phyloP scores from a whole-genome alignment of 106 monocot species.

The Dioscorea dumetorum region DNA sequence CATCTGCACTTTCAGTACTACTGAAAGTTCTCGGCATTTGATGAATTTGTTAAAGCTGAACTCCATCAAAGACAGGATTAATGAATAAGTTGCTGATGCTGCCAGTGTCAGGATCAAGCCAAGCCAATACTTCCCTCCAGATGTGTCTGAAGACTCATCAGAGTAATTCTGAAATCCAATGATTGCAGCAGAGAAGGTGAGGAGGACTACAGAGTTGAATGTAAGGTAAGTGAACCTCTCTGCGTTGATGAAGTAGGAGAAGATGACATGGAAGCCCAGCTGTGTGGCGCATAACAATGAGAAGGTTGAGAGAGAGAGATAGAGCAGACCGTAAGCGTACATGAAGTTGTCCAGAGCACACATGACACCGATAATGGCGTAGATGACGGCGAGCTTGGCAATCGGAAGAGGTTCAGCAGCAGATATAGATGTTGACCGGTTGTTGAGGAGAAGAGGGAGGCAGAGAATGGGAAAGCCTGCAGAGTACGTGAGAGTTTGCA shows the following conservation, averaged over 20 bases:
- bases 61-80: not conserved
- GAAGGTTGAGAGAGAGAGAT: constrained; percentile 56
- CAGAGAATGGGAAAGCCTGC: constrained; percentile 3
- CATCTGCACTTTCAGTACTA: not conserved
- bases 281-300: constrained; percentile 46
- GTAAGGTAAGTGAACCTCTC: constrained; percentile 42
- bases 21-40: not conserved
- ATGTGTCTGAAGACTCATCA: not conserved
- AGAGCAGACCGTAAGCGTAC: constrained; percentile 60
- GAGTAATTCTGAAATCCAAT: constrained; percentile 15
- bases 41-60: not conserved
- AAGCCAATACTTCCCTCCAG: constrained; percentile 4
- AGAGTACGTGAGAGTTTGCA: not conserved
- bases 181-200: constrained; percentile 51
- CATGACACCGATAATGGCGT: constrained; percentile 23
- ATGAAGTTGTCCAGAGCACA: constrained; percentile 32
- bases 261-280: constrained; percentile 47
- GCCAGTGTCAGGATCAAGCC: not conserved
- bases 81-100: not conserved
- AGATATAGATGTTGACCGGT: no score
- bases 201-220: constrained; percentile 48
- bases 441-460: not conserved
- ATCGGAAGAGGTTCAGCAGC: no score
- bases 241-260: constrained; percentile 41
- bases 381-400: not conserved